Evolutionary conservation across 1,139 yeast genomes (phyloP), one percentile per base, ranked within the genome.

Genomic region (Pneumocystis murina): DNA sequence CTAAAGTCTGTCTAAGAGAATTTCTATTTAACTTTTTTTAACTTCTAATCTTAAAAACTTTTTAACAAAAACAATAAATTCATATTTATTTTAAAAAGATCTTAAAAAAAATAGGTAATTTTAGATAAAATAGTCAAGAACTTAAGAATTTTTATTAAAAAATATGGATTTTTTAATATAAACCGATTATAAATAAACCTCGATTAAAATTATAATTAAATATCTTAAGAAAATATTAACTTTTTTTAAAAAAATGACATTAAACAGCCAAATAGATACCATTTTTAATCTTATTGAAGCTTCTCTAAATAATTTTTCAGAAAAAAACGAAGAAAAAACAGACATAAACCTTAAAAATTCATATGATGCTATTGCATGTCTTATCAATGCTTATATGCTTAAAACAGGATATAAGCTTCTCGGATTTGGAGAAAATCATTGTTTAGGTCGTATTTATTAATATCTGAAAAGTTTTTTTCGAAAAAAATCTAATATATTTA

Each of bases 321-420:
- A 48, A 48, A 14, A 48, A 48, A 24, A 24, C 16, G 14, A 3
- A 3, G 14, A 24, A 24, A 48, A 48, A 48, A 48, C 12, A 10
- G 1, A 4, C 7, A 33, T 59, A n/a, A 62, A 36, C 7, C 63
- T 63, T 8, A 57, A 63, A 17, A 60, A 28, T 14, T 60, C 65
- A 24, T 60, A 61, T 59, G 68, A 67, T n/a, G 64, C 64, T 16
- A 33, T 68, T 2, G 68, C 68, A 20, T 43, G 64, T 55, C 61
- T 67, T 6, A 54, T 64, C 35, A 68, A 68, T 48, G 64, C 68
- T 1, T 61, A 64, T 14, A 65, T 67, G 68, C 66, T 68, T 30
- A 61, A 64, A 7, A 62, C 61, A 7, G 69, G 68, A 12, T 68
- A 66, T 62, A 61, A 60, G 24, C 66, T 65, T 41, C 39, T 66